These are phyloP conservation scores for Phytophthora brassicae DNA, from an alignment of 352 stramenopile genomes.

Conservation along the genomic window DNA sequence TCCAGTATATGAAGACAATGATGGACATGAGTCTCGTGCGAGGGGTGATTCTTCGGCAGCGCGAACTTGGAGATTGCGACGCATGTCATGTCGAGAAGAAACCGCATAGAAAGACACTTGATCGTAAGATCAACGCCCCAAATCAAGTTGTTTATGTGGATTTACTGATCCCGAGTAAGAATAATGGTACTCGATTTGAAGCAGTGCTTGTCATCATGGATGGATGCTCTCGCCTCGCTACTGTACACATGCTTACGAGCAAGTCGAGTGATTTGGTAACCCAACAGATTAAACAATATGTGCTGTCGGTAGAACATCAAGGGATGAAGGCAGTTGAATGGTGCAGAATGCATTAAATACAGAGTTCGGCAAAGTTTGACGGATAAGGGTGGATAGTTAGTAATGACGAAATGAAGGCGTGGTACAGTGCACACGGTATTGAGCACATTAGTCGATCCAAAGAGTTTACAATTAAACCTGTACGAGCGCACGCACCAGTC, in stretches of 20 bases:
- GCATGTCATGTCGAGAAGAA: constrained; percentile 1
- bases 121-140: background rate
- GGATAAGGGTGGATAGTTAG: background rate
- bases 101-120: background rate
- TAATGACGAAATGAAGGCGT: background rate
- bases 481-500: background rate
- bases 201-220: background rate
- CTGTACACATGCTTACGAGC: background rate
- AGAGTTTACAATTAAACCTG: background rate
- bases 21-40: background rate
- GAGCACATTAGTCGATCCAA: background rate
- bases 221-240: background rate
- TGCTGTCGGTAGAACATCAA: background rate
- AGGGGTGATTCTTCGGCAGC: background rate
- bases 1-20: constrained; percentile 1
- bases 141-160: background rate
- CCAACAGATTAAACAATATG: background rate
- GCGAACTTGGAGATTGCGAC: background rate
- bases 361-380: background rate
- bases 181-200: background rate
- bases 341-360: background rate
- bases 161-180: background rate
- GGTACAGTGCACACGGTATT: background rate
- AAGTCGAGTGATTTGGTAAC: background rate
- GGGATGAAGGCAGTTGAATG: background rate